Base-by-base conservation (phyloP, 805 yeast species). In the Kodamaea nitidulidarum region DNA sequence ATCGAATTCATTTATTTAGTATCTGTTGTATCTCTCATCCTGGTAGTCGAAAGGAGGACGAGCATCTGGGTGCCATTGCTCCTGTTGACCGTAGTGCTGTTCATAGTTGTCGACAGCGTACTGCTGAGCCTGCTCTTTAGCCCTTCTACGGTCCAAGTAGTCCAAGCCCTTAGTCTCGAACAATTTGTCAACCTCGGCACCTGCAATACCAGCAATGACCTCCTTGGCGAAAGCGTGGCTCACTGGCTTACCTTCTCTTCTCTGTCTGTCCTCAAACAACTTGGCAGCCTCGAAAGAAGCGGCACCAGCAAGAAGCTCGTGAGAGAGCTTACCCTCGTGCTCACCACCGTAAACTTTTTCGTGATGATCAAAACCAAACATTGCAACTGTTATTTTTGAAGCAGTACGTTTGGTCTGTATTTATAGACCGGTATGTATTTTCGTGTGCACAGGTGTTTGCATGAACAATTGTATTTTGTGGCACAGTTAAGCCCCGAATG, bases 91-190 rank as follows among this genome's bases (percentile, higher is more conserved):
- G 48, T 58, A 58, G 43, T 56, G 58, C n/a, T 48, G 35, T 40
- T 58, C 61, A 49, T 57, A 58, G 44, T 48, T 48, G 10, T 43
- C 36, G 15, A 41, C 37, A 25, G 52, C 59, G 21, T 47, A 32
- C 32, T 52, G 41, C 18, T 46, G 42, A 20, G 62, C 63, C 45
- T 58, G 58, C 24, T 40, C 36, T 37, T 42, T 57, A 24, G 58
- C 56, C 42, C 48, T 32, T 32, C 49, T 47, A 39, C 48, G 48
- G 50, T 58, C 62, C 53, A 58, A 55, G 51, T 54, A 55, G 48
- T 57, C 61, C 43, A 58, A 56, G 15, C 63, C 63, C 45, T 55
- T 57, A 37, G 63, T 58, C 42, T 58, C 63, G 40, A 58, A 52
- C 48, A 58, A 56, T 51, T 57, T 57, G 52, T 58, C 63, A 32